Base-by-base conservation (phyloP, 2,329 filamentous ascomycete genomes). In the Incumbomyces delicatus region DNA sequence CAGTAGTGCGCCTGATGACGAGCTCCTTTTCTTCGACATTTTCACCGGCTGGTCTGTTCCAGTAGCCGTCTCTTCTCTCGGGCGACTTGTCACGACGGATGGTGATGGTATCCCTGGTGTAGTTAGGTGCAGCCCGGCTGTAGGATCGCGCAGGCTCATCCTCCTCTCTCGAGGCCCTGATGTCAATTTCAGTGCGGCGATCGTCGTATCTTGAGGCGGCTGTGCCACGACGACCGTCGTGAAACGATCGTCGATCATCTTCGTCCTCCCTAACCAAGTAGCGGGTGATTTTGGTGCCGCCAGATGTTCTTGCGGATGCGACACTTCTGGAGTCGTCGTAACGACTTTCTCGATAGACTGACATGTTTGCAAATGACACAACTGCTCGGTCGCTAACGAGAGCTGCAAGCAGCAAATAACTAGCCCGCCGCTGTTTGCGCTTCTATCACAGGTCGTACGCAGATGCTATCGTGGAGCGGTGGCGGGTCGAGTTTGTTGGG, bases 241-340 rank as follows among this genome's bases (percentile, higher is more conserved):
- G 31, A 33, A 20, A 44, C 30, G 41, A 44, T 33, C 17, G 31
- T 20, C 45, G 43, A 14, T n/a, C 32, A 27, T 44, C 33, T 18
- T 46, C 43, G n/a, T 68, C 65, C 29, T 63, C 53, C 20, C 65
- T 61, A 47, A 72, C 62, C 54, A 70, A 64, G 66, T 82, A 81
- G 57, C 77, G 75, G 59, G 76, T 77, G 55, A 81, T 72, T 6
- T 74, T 77, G 53, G 72, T 75, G 57, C 72, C 74, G 51, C 65
- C 61, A 50, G 61, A 62, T 50, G 61, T 59, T 36, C 50, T 16
- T 17, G 52, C 53, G 10, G 57, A 58, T 34, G 55, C 49, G 1
- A 50, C 46, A 10, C 52, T 56, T 47, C 56, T 51, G n/a, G 49
- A 54, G 44, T 69, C 67, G 49, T 71, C 67, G 58, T 63, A 69